Evolutionary conservation across 495 filamentous ascomycete genomes (phyloP), one percentile per base, ranked within the genome.

Genomic region (Trypethelium eluteriae): DNA sequence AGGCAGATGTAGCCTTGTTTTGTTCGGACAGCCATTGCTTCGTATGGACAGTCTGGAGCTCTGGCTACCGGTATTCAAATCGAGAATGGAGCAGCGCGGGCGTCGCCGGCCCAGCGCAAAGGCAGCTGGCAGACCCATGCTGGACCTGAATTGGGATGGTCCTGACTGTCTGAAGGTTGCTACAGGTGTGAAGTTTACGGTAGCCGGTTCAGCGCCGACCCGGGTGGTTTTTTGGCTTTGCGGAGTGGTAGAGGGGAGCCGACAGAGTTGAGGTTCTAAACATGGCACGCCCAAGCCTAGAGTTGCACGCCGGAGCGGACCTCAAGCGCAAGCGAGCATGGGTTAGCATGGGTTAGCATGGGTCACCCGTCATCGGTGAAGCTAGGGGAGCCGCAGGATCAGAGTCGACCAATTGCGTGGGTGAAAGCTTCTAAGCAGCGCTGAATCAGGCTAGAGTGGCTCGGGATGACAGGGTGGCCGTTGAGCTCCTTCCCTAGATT

Each of bases 1-100:
- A 59, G 53, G 53, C 53, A 59, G 53, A 59, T 3, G 14, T 36
- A 59, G 53, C 53, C 53, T 35, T 35, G 53, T 59, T 59, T 59
- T 59, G 53, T 59, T 59, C 49, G 25, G 53, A 59, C 53, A 18
- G 53, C 53, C 53, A 59, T 32, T 59, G 32, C 53, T 59, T 59
- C 53, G 53, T 32, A 32, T 59, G 53, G 53, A 59, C 53, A 59
- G 53, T 59, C 53, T 59, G 53, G 53, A 59, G 53, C 53, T 59
- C 36, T 59, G n/a, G 25, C 14, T 59, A 14, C 53, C 53, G 53
- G 14, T 36, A 32, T 32, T 59, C 53, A 11, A 25, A 59, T 59
- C 53, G 32, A 59, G 53, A 59, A 59, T 59, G 36, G 53, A 36
- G 25, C 53, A 34, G 7, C 32, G 6, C 53, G 3, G 32, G 53